Conservation (phyloP, 176 grass and related monocot species). For the Hordeum vulgare region MorexV3_pseudomolecules_assembly NC_058523.1:376343867-376344366, state of each 20-base stretch:
- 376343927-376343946: no score
- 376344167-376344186: constrained; percentile 75
- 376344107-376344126: constrained; percentile 82
- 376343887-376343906: no score
- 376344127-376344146: constrained; percentile 83
- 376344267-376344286: constrained; percentile 62
- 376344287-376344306: constrained; percentile 58
- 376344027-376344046: constrained; percentile 5
- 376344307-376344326: constrained; percentile 86
- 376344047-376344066: constrained; percentile 20
- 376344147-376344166: constrained; percentile 87
- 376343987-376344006: no score
- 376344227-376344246: constrained; percentile 68
- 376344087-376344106: constrained; percentile 83
- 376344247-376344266: constrained; percentile 82
- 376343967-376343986: no score
- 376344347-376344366: constrained; percentile 69
- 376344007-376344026: neutral
- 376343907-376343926: no score
- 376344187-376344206: constrained; percentile 71
- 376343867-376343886: no score
- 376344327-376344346: constrained; percentile 98
- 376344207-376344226: constrained; percentile 92
- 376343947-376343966: no score
- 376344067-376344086: constrained; percentile 7